Evolutionary conservation across 371 early-diverging fungal genomes (phyloP), one percentile per base, ranked within the genome.

Genomic region (Sporodiniella umbellata): DNA sequence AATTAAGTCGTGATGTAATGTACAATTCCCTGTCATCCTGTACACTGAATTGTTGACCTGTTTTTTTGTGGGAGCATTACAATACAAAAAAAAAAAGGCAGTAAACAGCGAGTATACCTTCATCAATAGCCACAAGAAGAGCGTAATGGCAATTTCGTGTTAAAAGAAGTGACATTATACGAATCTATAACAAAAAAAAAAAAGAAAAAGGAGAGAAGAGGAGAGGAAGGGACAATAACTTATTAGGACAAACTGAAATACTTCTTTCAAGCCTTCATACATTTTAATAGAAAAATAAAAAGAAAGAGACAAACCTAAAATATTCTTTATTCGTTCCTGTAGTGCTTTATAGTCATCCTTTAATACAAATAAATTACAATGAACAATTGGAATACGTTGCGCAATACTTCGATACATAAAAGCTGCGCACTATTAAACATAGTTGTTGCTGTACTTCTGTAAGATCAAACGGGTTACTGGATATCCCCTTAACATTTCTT

Each of bases 1-100:
- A 40, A 37, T 68, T 45, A 3, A 75, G 48, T 23, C 66, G 61
- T 30, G 62, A 52, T n/a, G 64, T 55, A 18, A 75, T 54, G 44
- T 68, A 70, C 6, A 70, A 24, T 33, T 74, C 75, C 42, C 58
- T 58, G 45, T 68, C 66, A 12, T 40, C 33, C 44, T 63, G 42
- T 15, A 42, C 31, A 14, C 45, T 43, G 33, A 74, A 70, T 25
- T 59, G 37, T 42, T 53, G 53, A 14, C 69, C 72, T 71, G 42
- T 25, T 3, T 18, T n/a, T 25, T 38, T 17, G 22, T 40, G 15
- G 43, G 12, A 10, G 8, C 18, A 1, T 37, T 37, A 3, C 8
- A 2, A 11, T 21, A 3, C 12, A 21, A 0, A 1, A 22, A 8
- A 19, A 19, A 8, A 7, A 39, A 19, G 7, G 7, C 31, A 31